Base-by-base conservation (phyloP, 805 yeast genomes). In the Candida peoriensis region DNA sequence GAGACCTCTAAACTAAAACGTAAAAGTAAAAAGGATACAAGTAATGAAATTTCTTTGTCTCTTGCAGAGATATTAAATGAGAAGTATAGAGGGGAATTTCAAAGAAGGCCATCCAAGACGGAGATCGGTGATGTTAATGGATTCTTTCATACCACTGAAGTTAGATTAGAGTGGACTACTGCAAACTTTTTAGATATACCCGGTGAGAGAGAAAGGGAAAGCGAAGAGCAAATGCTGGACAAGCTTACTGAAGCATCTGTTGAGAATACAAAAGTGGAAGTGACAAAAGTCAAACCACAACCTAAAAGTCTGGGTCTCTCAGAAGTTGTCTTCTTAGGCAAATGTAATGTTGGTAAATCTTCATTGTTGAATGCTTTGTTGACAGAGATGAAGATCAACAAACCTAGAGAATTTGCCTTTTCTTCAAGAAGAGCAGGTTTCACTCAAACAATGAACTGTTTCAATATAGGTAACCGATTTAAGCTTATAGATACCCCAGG, bases 401-500 rank as follows among this genome's bases (percentile, higher is more conserved):
- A 55, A 43, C 16, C 43, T 48, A 33, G 50, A 41, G 37, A 55
- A 43, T 30, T 70, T 39, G 90, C 88, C 8, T 70, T 53, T 43
- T 72, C 75, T 1, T 74, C 81, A 0, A 60, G 59, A 38, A 61
- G 64, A 41, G 77, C 79, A 15, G 85, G 83, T 6, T 72, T 61
- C 42, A 74, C 80, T 0, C 65, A 65, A 38, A 63, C 90, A 4
- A 60, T 88, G 50, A 84, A 83, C 51, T 78, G 85, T 43, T 88
- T 70, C 59, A 81, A 77, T 38, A 58, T 83, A 10, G 82, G 82
- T 4, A 72, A 74, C 32, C 63, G 69, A 36, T 63, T 89, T 28
- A 64, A 86, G 41, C 48, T 89, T 4, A 74, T 87, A 2, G 97
- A 89, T 53, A 72, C 87, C 17, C 97, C 97, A 1, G 97, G 97